A percentile compares a stretch with the other conserved stretches of the same genome.
phyloP scores from a whole-genome alignment of 192 early-diverging fungal species.

The Linderina pennispora region DNA sequence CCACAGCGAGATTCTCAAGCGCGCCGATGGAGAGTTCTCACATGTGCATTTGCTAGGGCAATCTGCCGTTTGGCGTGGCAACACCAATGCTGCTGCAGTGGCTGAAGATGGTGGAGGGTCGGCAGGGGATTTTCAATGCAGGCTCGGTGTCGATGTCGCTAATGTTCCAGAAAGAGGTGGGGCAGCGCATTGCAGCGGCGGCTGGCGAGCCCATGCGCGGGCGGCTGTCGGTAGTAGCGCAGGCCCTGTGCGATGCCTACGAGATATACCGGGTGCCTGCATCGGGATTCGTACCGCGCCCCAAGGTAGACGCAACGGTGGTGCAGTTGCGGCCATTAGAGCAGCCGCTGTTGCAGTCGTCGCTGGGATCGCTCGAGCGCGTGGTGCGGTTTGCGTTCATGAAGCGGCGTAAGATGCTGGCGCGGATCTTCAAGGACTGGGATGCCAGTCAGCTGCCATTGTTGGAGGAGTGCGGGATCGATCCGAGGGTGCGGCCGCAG shows the following conservation, averaged over 20 bases:
- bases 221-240: conserved; percentile 64
- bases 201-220: conserved; percentile 50
- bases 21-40: conserved; percentile 22
- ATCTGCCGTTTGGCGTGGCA: conserved; percentile 73
- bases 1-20: conserved; percentile 48
- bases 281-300: conserved; percentile 67
- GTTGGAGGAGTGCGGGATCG: conserved; percentile 48
- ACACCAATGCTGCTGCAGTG: conserved; percentile 67
- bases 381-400: conserved; percentile 59
- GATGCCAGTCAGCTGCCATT: conserved; percentile 28
- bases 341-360: conserved; percentile 41
- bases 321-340: conserved; percentile 57
- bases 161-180: conserved; percentile 84
- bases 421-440: conserved; percentile 54
- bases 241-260: conserved; percentile 61
- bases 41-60: conserved; percentile 66
- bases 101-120: conserved; percentile 52
- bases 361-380: conserved; percentile 53
- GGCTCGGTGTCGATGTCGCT: conserved; percentile 59
- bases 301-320: conserved; percentile 67
- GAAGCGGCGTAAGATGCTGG: conserved; percentile 62
- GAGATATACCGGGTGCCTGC: conserved; percentile 56
- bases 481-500: conserved; percentile 55
- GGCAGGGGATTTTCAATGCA: conserved; percentile 56
- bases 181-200: conserved; percentile 54